Evolutionary conservation across 768 basidiomycete genomes (phyloP).

Genomic region (Sutorius australiensis): DNA sequence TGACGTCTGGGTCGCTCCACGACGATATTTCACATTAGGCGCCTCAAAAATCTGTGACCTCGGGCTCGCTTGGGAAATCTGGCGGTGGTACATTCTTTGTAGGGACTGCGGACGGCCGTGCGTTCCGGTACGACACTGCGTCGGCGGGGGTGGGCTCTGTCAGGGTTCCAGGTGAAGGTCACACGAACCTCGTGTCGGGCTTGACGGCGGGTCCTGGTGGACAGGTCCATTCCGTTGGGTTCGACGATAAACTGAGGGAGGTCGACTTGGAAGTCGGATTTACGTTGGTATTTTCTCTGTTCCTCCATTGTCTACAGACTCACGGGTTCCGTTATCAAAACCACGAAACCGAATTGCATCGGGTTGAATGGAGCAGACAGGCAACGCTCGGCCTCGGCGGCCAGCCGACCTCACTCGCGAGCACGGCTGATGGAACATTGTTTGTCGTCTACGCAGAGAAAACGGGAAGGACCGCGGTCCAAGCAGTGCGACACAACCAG

Average conservation of each 20-base stretch:
- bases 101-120: conserved; percentile 77
- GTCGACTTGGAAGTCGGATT: conserved; percentile 40
- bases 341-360: not conserved
- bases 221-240: conserved; percentile 68
- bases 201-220: conserved; percentile 47
- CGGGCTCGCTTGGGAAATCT: conserved; percentile 42
- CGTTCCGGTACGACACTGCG: conserved; percentile 55
- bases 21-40: conserved; percentile 43
- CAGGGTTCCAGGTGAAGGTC: conserved; percentile 60
- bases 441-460: conserved; percentile 53
- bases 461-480: conserved; percentile 41
- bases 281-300: conserved; percentile 21
- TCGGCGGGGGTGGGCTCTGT: conserved; percentile 19
- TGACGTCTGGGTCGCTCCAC: not conserved
- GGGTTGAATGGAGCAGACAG: conserved; percentile 36
- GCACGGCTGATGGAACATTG: conserved; percentile 55
- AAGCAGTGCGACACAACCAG: conserved; percentile 70
- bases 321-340: not conserved
- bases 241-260: conserved; percentile 76
- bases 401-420: conserved; percentile 68
- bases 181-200: conserved; percentile 66
- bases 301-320: not conserved
- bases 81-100: conserved; percentile 62
- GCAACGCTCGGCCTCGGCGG: conserved; percentile 49
- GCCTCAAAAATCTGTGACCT: conserved; percentile 77